These are phyloP conservation scores for Candida chauliodis DNA, from an alignment of 805 yeast genomes.

Conservation along the genomic window DNA sequence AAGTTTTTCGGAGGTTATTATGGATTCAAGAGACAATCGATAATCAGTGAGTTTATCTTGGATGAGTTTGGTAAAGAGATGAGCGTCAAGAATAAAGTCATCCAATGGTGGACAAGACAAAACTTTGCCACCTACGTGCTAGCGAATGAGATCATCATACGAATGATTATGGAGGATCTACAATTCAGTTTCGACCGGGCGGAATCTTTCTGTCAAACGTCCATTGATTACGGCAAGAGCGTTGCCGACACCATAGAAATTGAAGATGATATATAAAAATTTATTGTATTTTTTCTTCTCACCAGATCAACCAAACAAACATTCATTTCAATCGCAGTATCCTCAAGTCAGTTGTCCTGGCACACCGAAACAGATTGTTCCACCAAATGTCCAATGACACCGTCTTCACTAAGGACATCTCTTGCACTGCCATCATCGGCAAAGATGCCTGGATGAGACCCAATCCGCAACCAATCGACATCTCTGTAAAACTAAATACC, in stretches of 20 bases:
- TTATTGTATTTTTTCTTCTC: too few relatives aligned
- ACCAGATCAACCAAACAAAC: too few relatives aligned
- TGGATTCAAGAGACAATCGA: slow-evolving; percentile 56
- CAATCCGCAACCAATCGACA: slow-evolving; percentile 60
- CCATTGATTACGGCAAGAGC: slow-evolving; percentile 45
- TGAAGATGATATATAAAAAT: slow-evolving; percentile 11
- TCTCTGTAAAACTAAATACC: slow-evolving; percentile 60
- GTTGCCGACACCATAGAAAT: slow-evolving; percentile 31
- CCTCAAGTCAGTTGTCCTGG: too few relatives aligned
- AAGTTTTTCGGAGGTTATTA: slow-evolving; percentile 55
- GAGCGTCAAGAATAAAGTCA: slow-evolving; percentile 36
- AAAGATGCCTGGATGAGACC: slow-evolving; percentile 72
- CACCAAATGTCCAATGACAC: slow-evolving; percentile 27
- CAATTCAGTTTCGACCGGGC: slow-evolving; percentile 38
- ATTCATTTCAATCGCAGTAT: too few relatives aligned
- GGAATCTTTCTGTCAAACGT: slow-evolving; percentile 42
- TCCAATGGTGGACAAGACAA: slow-evolving; percentile 58
- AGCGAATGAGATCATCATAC: slow-evolving; percentile 58
- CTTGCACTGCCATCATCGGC: slow-evolving; percentile 62
- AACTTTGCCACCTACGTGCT: slow-evolving; percentile 57
- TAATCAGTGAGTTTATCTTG: slow-evolving; percentile 44
- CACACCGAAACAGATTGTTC: slow-evolving; percentile 15
- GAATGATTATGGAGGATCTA: slow-evolving; percentile 48
- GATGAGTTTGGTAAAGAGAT: slow-evolving; percentile 28
- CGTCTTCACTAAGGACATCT: slow-evolving; percentile 53